Evolutionary conservation across 2,329 filamentous ascomycete species (phyloP).

Genomic region (Fusarium agapanthi): DNA sequence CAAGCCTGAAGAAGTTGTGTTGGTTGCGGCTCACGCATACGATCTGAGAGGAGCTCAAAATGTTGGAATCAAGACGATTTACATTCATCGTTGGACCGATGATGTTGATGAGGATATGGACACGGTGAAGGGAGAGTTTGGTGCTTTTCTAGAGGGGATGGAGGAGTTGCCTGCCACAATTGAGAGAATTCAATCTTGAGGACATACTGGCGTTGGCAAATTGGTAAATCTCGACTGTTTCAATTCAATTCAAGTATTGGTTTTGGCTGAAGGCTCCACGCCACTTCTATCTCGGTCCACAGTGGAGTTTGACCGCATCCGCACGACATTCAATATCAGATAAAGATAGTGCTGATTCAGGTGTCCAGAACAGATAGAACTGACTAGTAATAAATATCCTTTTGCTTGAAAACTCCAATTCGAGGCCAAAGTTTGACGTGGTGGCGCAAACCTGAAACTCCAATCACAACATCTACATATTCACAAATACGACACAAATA

Average conservation of each 20-base stretch:
- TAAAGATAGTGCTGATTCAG: fast-evolving
- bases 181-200: neutral
- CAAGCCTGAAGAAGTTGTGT: constrained; percentile 56
- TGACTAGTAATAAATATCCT: fast-evolving
- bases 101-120: constrained; percentile 54
- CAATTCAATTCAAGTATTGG: neutral
- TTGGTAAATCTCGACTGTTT: neutral
- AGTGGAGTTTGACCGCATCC: neutral
- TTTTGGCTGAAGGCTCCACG: neutral
- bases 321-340: neutral
- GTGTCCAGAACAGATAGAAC: fast-evolving
- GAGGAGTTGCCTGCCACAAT: constrained; percentile 17
- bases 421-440: neutral
- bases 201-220: fast-evolving
- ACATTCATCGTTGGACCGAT: constrained; percentile 62
- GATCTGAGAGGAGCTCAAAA: constrained; percentile 59
- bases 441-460: neutral
- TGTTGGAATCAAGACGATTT: constrained; percentile 60
- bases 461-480: neutral
- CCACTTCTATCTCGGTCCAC: neutral
- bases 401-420: fast-evolving
- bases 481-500: neutral
- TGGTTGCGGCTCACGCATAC: constrained; percentile 65
- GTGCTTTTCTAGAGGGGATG: constrained; percentile 29
- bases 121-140: constrained; percentile 22